Evolutionary conservation across 169 alveolate species (phyloP).

Genomic region (Theileria sp.): DNA sequence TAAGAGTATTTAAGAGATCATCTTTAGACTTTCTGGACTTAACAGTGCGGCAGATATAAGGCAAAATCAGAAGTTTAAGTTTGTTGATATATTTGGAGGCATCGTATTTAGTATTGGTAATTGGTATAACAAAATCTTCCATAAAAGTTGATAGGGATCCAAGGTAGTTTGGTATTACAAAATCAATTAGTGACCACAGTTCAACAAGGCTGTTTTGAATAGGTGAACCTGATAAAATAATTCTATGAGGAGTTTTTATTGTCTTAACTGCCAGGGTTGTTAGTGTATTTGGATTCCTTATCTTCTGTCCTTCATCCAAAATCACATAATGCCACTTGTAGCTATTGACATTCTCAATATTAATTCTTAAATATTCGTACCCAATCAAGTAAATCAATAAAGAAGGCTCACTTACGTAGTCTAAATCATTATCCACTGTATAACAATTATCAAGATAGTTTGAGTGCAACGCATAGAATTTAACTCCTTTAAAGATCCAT

Average conservation of each 20-base stretch:
- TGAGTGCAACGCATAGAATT: constrained; percentile 35
- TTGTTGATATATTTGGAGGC: constrained; percentile 30
- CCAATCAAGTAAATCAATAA: constrained; percentile 53
- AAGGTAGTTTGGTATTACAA: constrained; percentile 89
- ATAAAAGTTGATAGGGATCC: constrained; percentile 84
- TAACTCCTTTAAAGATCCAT: constrained; percentile 52
- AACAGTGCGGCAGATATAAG: constrained; percentile 39
- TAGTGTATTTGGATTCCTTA: constrained; percentile 89
- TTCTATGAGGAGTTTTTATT: constrained; percentile 81
- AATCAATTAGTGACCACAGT: constrained; percentile 91
- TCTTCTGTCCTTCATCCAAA: constrained; percentile 92
- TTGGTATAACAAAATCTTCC: constrained; percentile 75
- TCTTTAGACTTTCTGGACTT: constrained; percentile 21
- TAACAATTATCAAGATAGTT: constrained; percentile 23
- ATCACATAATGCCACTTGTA: constrained; percentile 81
- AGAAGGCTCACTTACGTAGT: background rate
- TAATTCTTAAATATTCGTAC: constrained; percentile 70
- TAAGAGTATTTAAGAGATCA: background rate
- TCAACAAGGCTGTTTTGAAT: constrained; percentile 90
- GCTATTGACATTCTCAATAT: constrained; percentile 54
- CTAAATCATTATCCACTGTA: constrained; percentile 9
- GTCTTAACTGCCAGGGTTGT: constrained; percentile 82
- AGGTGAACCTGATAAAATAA: constrained; percentile 90
- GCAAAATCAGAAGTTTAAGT: constrained; percentile 40
- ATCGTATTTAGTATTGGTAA: constrained; percentile 23